Conservation (phyloP, 345 rosid species). For the Jatropha curcas region DNA sequence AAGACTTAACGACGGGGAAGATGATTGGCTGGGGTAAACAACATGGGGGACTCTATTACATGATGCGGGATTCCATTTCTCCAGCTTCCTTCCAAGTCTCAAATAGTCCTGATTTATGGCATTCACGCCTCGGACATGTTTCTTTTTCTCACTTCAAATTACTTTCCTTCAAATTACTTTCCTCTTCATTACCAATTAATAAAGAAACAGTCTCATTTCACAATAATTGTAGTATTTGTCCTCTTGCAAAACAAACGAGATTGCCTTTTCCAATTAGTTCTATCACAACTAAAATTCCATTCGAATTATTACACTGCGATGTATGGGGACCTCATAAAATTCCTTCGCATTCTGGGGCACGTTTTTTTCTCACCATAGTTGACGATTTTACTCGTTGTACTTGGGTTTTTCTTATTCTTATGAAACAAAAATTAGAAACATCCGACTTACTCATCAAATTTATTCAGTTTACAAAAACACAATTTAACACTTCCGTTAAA, state of each 20-base stretch:
- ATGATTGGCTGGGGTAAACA: no score
- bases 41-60: no score
- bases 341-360: neutral
- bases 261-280: neutral
- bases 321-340: no score
- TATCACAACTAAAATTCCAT: neutral
- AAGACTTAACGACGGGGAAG: no score
- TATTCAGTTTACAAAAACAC: neutral
- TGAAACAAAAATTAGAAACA: neutral
- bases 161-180: no score
- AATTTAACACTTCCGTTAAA: neutral
- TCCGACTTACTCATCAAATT: neutral
- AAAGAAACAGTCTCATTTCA: neutral
- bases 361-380: neutral
- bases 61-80: no score
- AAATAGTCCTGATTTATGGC: no score
- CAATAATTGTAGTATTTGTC: neutral
- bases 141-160: neutral
- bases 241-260: neutral
- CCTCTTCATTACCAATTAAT: neutral
- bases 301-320: neutral
- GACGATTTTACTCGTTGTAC: neutral
- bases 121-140: neutral
- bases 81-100: no score
- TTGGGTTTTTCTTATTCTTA: neutral